Percentiles rank a stretch among this genome's conserved stretches.
Evolutionary conservation across 257 asterid species (phyloP).

Genomic region (Agastache rugosa): DNA sequence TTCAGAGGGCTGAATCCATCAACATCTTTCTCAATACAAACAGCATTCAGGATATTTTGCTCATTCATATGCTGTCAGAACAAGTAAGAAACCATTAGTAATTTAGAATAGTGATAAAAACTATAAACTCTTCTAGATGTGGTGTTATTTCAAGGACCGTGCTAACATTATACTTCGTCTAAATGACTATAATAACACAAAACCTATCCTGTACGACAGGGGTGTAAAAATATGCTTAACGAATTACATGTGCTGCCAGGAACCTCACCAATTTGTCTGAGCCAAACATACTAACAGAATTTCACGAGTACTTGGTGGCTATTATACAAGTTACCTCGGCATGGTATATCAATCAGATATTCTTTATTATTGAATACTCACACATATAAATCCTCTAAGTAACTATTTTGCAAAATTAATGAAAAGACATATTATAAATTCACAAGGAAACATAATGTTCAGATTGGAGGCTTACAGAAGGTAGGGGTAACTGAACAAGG

Average conservation of each 20-base stretch:
- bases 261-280: neutral
- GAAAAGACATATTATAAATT: conserved; percentile 2
- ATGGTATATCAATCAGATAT: neutral
- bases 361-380: neutral
- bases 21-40: conserved; percentile 91
- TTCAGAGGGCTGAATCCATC: conserved; percentile 95
- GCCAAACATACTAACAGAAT: conserved; percentile 5
- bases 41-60: conserved; percentile 77
- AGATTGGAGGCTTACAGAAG: conserved; percentile 62
- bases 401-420: neutral
- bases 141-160: neutral
- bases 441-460: neutral
- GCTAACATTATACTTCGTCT: neutral
- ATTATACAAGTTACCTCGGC: neutral
- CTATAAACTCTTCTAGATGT: conserved; percentile 15
- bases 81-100: conserved; percentile 24
- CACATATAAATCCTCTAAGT: neutral
- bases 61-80: conserved; percentile 82
- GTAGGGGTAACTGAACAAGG: conserved; percentile 98
- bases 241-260: conserved; percentile 2
- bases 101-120: conserved; percentile 10
- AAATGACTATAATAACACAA: conserved; percentile 1
- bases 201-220: neutral
- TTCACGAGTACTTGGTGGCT: neutral
- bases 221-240: neutral